phyloP scores from a whole-genome alignment of 2,329 filamentous ascomycete species.

The Beauveria australis region DNA sequence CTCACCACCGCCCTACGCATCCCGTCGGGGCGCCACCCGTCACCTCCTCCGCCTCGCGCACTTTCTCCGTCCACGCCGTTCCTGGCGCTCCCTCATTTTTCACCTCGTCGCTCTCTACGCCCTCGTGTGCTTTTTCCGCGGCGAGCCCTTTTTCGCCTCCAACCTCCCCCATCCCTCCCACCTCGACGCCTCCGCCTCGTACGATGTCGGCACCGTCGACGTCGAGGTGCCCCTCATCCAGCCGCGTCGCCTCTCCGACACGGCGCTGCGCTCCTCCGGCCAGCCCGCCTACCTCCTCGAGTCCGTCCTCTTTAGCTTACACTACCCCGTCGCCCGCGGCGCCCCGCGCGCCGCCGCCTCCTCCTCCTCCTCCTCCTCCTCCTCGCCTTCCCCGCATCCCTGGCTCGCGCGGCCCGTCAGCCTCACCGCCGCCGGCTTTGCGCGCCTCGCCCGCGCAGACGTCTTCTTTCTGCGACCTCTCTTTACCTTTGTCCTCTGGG shows the following conservation, averaged over 20 bases:
- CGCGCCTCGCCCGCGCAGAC: slow-evolving; percentile 35
- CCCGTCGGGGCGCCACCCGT: background rate
- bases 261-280: slow-evolving; percentile 25
- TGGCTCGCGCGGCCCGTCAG: slow-evolving; percentile 38
- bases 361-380: background rate
- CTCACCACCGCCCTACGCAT: background rate
- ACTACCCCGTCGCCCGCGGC: slow-evolving; percentile 34
- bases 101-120: slow-evolving; percentile 7
- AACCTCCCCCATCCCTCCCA: slow-evolving; percentile 31
- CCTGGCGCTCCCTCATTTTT: slow-evolving; percentile 1
- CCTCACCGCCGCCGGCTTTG: slow-evolving; percentile 38
- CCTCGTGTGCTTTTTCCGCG: slow-evolving; percentile 20
- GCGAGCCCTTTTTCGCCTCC: slow-evolving; percentile 35
- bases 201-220: slow-evolving; percentile 39
- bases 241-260: slow-evolving; percentile 23
- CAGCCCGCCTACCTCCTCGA: slow-evolving; percentile 36
- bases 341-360: slow-evolving; percentile 14
- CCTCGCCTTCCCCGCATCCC: slow-evolving; percentile 22
- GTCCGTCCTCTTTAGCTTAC: slow-evolving; percentile 41
- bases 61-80: background rate
- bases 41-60: background rate
- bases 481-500: slow-evolving; percentile 34
- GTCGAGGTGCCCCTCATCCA: slow-evolving; percentile 34
- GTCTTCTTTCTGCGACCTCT: slow-evolving; percentile 34
- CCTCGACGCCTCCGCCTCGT: slow-evolving; percentile 25